Base-by-base conservation (phyloP, 768 basidiomycete genomes). In the Boletus patriciae region DNA sequence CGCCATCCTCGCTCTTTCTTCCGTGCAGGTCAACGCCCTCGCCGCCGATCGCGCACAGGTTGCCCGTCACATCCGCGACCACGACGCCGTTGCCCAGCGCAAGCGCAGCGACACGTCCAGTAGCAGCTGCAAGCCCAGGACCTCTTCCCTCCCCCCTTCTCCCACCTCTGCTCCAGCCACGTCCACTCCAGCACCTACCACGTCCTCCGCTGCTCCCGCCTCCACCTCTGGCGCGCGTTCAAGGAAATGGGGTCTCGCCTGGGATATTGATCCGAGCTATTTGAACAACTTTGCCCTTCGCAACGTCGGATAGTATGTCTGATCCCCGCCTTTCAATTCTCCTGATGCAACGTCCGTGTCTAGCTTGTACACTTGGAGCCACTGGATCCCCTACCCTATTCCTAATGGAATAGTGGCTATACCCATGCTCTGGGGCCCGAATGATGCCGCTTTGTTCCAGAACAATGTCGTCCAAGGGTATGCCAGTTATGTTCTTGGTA, bases 351-450 rank as follows among this genome's bases (percentile, higher is more conserved):
- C 23, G 0, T 36, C 8, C 7, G n/a, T 40, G 2, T 10, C 40
- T 49, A 80, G 80, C 13, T 47, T 86, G 38, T 90, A 91, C 72
- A 82, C 78, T 33, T 95, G 93, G 93, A 73, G n/a, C n/a, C n/a
- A n/a, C n/a, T n/a, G n/a, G n/a, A n/a, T n/a, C 75, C 31, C 76
- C 84, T 7, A 65, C 60, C 55, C 62, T 0, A n/a, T 66, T 4
- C 78, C 40, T 3, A 1, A 21, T 21, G 85, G 83, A 18, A n/a
- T n/a, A n/a, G n/a, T n/a, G n/a, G n/a, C n/a, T n/a, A n/a, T n/a
- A n/a, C 80, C 87, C 21, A 88, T 88, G 87, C 70, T 91, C 1
- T 93, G 89, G 90, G 85, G 87, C 55, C 50, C 54, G 0, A 72
- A 79, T 16, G 74, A 86, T 46, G 58, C 76, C 33, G 43, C 6